Conservation (phyloP, 495 filamentous ascomycete species). For the Penicillium riverlandense region DNA sequence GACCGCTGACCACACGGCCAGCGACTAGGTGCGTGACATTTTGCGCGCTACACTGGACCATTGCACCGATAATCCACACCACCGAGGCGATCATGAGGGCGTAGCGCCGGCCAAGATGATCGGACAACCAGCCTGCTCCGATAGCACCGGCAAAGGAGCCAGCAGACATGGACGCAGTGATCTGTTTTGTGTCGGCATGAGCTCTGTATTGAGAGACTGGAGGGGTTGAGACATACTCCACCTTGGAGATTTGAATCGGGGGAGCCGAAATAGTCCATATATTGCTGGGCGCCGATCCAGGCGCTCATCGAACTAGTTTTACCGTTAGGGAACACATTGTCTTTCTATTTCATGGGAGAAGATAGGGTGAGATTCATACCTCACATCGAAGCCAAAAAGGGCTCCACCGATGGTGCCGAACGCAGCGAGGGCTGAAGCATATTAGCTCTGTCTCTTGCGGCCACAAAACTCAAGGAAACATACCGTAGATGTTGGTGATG, state of each 20-base stretch:
- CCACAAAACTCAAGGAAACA: neutral
- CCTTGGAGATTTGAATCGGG: constrained; percentile 59
- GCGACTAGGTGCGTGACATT: constrained; percentile 58
- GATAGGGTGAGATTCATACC: constrained; percentile 10
- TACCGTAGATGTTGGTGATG: constrained; percentile 41
- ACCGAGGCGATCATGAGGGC: constrained; percentile 59
- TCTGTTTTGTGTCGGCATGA: constrained; percentile 12
- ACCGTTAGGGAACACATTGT: neutral
- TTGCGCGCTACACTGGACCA: constrained; percentile 56
- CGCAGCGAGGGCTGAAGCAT: constrained; percentile 31
- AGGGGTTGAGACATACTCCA: constrained; percentile 22
- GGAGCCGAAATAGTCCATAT: constrained; percentile 58
- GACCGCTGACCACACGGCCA: constrained; percentile 64
- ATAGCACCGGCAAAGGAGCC: constrained; percentile 60
- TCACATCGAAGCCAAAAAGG: constrained; percentile 39
- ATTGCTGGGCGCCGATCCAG: constrained; percentile 63
- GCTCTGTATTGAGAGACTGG: neutral
- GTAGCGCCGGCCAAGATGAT: constrained; percentile 58
- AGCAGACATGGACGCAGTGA: constrained; percentile 53
- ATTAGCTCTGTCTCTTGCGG: neutral
- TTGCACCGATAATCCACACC: constrained; percentile 64
- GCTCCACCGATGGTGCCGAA: constrained; percentile 45
- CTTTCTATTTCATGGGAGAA: neutral
- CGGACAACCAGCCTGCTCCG: constrained; percentile 57
- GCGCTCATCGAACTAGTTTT: constrained; percentile 54